Base-by-base conservation (phyloP, 305 asterid species). In the Fraxinus albicans region DNA sequence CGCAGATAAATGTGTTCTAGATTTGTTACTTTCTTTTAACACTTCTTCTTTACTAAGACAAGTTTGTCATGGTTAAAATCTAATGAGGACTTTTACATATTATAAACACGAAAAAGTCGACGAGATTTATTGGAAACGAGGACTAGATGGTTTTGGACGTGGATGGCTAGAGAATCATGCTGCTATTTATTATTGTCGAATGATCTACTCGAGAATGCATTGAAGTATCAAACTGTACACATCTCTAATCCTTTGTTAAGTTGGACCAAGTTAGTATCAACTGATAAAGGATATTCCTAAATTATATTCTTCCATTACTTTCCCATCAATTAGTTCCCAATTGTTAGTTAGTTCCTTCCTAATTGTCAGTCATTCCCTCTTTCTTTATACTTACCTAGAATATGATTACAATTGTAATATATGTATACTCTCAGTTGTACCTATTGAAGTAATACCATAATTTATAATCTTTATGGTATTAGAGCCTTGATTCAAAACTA, bases 231-330 rank as follows among this genome's bases (percentile, higher is more conserved):
- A 55, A 55, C 21, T 55, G 23, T 55, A 55, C 65, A n/a, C 9
- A 17, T 2, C 25, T 25, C 7, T 55, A n/a, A n/a, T n/a, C 65
- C 25, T 69, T 34, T 3, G 44, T 70, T 10, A 73, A 19, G 84
- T 77, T 88, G 90, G 88, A 83, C 86, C 87, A 78, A 88, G 90
- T 83, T 76, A 58, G 65, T 63, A 58, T 5, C 74, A 63, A 7
- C 13, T 73, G 27, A 25, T 25, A 25, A 25, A 25, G 27, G 27
- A 25, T 25, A 25, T 25, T 25, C 27, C 27, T 25, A 25, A 25
- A 25, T 25, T 25, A 25, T 25, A 25, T 25, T 25, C 27, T 25
- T 25, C 27, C 27, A 25, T 25, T 25, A 25, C 27, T 25, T 25
- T 25, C 27, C 27, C 27, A 25, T 25, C 27, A 25, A 25, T 25